Evolutionary conservation across 2,329 filamentous ascomycete species (phyloP).

Genomic region (Pseudogymnoascus sp.): DNA sequence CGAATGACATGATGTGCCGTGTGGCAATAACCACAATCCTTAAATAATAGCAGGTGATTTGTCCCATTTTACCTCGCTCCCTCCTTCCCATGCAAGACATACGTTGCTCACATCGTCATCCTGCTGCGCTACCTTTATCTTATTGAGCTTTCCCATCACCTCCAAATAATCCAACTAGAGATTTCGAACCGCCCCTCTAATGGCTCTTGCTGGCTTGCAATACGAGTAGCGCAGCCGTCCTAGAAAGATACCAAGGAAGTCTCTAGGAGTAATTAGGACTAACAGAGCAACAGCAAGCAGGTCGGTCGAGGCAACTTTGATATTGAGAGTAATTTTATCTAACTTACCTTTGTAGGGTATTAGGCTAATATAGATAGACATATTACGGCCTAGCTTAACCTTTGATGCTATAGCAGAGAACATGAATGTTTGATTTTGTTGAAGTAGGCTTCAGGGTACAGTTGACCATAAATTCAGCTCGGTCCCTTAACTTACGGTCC

Average conservation of each 20-base stretch:
- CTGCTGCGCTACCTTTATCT: too few species aligned
- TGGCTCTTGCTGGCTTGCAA: too few species aligned
- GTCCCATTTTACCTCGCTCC: constrained; percentile 16
- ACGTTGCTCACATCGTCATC: constrained; percentile 10
- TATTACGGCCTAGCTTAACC: constrained; percentile 13
- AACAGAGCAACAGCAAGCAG: constrained; percentile 4
- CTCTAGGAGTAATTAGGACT: too few species aligned
- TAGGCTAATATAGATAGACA: constrained; percentile 12
- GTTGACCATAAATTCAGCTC: constrained; percentile 12
- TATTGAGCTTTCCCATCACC: too few species aligned
- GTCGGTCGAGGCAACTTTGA: background rate
- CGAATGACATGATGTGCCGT: constrained; percentile 14
- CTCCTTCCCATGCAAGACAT: constrained; percentile 17
- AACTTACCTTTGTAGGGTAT: constrained; percentile 13
- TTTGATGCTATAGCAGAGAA: constrained; percentile 15
- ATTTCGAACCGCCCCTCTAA: too few species aligned
- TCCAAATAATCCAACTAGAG: too few species aligned
- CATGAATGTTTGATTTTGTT: constrained; percentile 12
- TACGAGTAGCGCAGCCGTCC: too few species aligned
- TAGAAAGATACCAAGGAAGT: too few species aligned
- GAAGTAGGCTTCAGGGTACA: constrained; percentile 12
- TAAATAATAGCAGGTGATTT: constrained; percentile 14
- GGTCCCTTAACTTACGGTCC: constrained; percentile 11
- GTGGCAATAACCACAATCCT: constrained; percentile 16
- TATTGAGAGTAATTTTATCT: constrained; percentile 2